Evolutionary conservation across 2,329 filamentous ascomycete species (phyloP), one percentile per base, ranked within the genome.

Genomic region (Colletotrichum cereale): DNA sequence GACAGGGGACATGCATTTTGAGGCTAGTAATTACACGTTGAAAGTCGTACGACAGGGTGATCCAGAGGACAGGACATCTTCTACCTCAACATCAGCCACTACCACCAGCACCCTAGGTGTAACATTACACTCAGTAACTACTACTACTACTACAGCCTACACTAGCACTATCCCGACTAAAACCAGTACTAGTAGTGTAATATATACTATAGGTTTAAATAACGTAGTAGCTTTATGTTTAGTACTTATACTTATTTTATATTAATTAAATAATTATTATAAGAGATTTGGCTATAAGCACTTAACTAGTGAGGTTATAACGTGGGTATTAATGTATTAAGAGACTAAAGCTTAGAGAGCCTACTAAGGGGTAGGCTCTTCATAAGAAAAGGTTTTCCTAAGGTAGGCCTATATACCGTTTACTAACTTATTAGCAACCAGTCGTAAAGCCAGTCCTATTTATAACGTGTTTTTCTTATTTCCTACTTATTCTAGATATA

Each of bases 1-100:
- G 3, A 55, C 52, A 2, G 69, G 48, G 12, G 69, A 72, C 36
- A 55, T 64, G 29, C 69, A 69, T 36, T 72, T 72, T 21, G 69
- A 72, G 42, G 69, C 58, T 47, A 72, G 40, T 26, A 72, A 72
- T 47, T 72, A 72, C 26, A 72, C 61, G 16, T 40, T 72, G 52
- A 68, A 66, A 21, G 62, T 72, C 24, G 65, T 72, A n/a, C 42
- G 69, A 50, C 69, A 72, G 5, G 69, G 69, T 3, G 69, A 72
- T 40, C 69, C 69, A 7, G 69, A 72, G 48, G 69, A 72, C 2
- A 52, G 36, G 11, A 36, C 53, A 11, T 52, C 68, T 4, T 36
- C 38, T 7, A 55, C 48, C 6, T 64, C 62, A 5, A 56, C 53
- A 2, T 58, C 47, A 3, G 50, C 69, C 2, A 60, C 52, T 1